A percentile compares a stretch with the other conserved stretches of the same genome.
These are phyloP conservation scores for Mediolabrus comicus DNA, from an alignment of 108 stramenopile genomes.

Conservation along the genomic window DNA sequence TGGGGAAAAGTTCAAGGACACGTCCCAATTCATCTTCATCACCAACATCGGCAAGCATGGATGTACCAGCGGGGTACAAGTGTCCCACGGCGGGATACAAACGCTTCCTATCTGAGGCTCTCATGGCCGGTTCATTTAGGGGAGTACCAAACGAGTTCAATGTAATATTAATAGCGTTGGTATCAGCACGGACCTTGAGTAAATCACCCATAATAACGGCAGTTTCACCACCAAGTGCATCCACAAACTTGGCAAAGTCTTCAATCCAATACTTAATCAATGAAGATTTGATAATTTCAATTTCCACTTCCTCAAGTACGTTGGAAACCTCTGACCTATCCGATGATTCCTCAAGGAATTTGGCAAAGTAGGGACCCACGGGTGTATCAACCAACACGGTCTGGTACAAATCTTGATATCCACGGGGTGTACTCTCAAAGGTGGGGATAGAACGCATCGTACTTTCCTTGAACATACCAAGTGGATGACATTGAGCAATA, in stretches of 20 bases:
- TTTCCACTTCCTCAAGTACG: constrained; percentile 97
- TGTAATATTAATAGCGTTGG: constrained; percentile 97
- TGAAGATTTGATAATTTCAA: constrained; percentile 98
- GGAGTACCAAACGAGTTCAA: constrained; percentile 97
- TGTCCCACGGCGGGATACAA: constrained; percentile 97
- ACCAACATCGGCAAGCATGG: constrained; percentile 86
- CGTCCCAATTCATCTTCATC: constrained; percentile 90
- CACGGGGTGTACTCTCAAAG: constrained; percentile 91
- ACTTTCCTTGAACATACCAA: constrained; percentile 97
- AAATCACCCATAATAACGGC: constrained; percentile 94
- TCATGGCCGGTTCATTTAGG: constrained; percentile 94
- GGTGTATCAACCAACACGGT: constrained; percentile 99
- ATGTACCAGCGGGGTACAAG: constrained; percentile 95
- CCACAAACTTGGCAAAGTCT: constrained; percentile 89
- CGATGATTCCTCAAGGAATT: constrained; percentile 84
- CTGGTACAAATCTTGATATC: constrained; percentile 97
- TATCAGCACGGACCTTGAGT: constrained; percentile 95
- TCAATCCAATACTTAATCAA: constrained; percentile 98
- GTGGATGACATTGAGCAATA: constrained; percentile 97
- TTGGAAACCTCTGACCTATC: constrained; percentile 73
- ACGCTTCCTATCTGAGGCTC: constrained; percentile 90
- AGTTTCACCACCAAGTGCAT: constrained; percentile 91
- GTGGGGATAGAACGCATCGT: constrained; percentile 98
- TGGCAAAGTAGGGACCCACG: constrained; percentile 94
- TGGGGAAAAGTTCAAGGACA: constrained; percentile 89